Base-by-base conservation (phyloP, 768 basidiomycete species). In the Lactarius psammicola region DNA sequence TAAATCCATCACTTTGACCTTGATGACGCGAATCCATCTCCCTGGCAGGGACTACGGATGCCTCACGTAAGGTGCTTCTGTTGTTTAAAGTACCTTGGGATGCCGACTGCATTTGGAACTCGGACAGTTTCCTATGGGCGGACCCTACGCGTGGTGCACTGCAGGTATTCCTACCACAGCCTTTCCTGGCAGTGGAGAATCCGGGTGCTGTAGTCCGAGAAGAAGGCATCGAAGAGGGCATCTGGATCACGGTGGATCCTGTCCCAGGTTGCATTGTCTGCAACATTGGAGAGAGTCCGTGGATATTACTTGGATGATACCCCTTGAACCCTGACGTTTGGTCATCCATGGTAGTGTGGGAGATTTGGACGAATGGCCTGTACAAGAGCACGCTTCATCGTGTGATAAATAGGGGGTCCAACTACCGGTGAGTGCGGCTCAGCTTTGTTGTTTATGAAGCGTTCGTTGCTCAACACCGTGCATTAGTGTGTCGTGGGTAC, bases 331-430 rank as follows among this genome's bases (percentile, higher is more conserved):
- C 53, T 64, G 26, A 59, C 67, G 42, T 46, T 31, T 49, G 23
- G 31, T 56, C 36, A 26, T n/a, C 38, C 56, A 53, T 49, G 20
- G 8, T 68, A 91, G 89, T 94, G 93, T 94, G 93, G 90, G 90
- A 95, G 80, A 82, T 88, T 55, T 96, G 94, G 94, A 88, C 90
- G 6, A 86, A 88, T 68, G 94, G 94, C 0, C 74, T 95, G 57
- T 97, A 96, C 79, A 84, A 81, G 63, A 90, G 92, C 44, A 95
- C 95, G 0, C 78, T 95, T n/a, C 95, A 96, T 75, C 84, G 92
- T 3, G 95, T 97, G 7, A 79, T 96, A 3, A 94, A 97, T 71
- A 77, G 80, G 65, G 84, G 86, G 9, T 79, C 82, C 15, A 92
- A 88, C 72, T 95, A 94, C 74, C 80, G 80, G 76, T 77, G 68